phyloP scores from a whole-genome alignment of 805 yeast genomes.

The Cyberlindnera amylophila region DNA sequence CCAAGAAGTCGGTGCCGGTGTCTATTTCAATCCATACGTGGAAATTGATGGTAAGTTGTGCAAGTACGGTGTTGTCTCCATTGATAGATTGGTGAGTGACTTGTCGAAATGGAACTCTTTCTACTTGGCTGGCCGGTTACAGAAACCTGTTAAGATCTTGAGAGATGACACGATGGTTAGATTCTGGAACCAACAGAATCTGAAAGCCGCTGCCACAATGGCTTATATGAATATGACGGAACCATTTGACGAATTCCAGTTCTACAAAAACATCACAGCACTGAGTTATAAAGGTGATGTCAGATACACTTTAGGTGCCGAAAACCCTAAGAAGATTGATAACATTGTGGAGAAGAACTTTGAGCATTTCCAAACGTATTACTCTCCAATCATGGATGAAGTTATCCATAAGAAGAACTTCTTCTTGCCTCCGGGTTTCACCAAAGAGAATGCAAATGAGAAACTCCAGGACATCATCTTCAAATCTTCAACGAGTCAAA shows the following conservation, averaged over 20 bases:
- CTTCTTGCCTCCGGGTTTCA: slow-evolving; percentile 36
- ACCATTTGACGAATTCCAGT: slow-evolving; percentile 52
- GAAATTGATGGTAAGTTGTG: slow-evolving; percentile 54
- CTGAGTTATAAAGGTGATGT: slow-evolving; percentile 89
- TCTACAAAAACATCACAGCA: slow-evolving; percentile 73
- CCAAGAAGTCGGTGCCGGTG: slow-evolving; percentile 79
- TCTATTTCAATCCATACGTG: slow-evolving; percentile 90
- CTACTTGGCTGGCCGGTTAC: slow-evolving; percentile 88
- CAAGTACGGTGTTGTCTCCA: slow-evolving; percentile 84
- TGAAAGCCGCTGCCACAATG: slow-evolving; percentile 72
- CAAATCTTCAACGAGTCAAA: slow-evolving; percentile 70
- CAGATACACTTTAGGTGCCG: slow-evolving; percentile 81
- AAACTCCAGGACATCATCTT: slow-evolving; percentile 53
- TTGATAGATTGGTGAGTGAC: slow-evolving; percentile 58
- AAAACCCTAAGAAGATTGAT: slow-evolving; percentile 81
- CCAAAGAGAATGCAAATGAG: slow-evolving; percentile 32
- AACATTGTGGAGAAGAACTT: slow-evolving; percentile 83
- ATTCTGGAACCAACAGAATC: slow-evolving; percentile 69
- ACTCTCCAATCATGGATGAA: slow-evolving; percentile 53
- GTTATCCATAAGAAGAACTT: slow-evolving; percentile 32
- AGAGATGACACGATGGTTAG: slow-evolving; percentile 60
- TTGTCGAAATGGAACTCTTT: slow-evolving; percentile 80
- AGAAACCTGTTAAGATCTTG: slow-evolving; percentile 83
- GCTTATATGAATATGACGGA: slow-evolving; percentile 36
- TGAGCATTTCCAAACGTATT: slow-evolving; percentile 62